phyloP scores from a whole-genome alignment of 164 flowering plant species.

The Stephania cephalantha region DNA sequence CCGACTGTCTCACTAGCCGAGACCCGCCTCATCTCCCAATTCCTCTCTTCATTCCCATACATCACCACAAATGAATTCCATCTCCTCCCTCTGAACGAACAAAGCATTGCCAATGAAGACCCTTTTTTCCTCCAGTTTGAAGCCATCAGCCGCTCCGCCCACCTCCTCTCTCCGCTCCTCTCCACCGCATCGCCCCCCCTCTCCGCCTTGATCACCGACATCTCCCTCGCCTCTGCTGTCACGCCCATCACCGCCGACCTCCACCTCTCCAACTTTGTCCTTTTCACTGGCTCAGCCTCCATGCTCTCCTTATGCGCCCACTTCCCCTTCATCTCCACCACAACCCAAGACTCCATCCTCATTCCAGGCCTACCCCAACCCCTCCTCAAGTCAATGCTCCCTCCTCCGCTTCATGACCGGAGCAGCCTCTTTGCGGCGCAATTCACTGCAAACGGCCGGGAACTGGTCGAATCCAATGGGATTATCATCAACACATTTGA shows the following conservation, averaged over 20 bases:
- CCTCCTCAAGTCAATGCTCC: slow-evolving; percentile 27
- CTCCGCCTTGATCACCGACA: slow-evolving; percentile 21
- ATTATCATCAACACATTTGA: slow-evolving; percentile 36
- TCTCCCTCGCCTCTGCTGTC: slow-evolving; percentile 15
- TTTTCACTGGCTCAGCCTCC: slow-evolving; percentile 35
- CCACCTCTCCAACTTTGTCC: slow-evolving; percentile 27
- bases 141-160: slow-evolving; percentile 31
- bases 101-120: slow-evolving; percentile 18
- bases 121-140: slow-evolving; percentile 42
- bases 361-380: slow-evolving; percentile 26
- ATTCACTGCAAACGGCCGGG: slow-evolving; percentile 15
- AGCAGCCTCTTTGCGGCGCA: slow-evolving; percentile 18
- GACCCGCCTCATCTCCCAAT: slow-evolving; percentile 9
- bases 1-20: slow-evolving; percentile 22
- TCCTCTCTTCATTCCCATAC: slow-evolving; percentile 18
- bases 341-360: slow-evolving; percentile 15
- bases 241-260: slow-evolving; percentile 9
- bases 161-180: slow-evolving; percentile 25
- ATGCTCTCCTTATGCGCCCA: slow-evolving; percentile 27
- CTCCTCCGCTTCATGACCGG: slow-evolving; percentile 21
- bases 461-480: slow-evolving; percentile 24
- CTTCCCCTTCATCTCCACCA: slow-evolving; percentile 13
- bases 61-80: slow-evolving; percentile 17
- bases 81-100: slow-evolving; percentile 17
- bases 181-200: slow-evolving; percentile 21